Evolutionary conservation across 2,329 filamentous ascomycete genomes (phyloP).

Genomic region (Phyllosticta ampelicida): DNA sequence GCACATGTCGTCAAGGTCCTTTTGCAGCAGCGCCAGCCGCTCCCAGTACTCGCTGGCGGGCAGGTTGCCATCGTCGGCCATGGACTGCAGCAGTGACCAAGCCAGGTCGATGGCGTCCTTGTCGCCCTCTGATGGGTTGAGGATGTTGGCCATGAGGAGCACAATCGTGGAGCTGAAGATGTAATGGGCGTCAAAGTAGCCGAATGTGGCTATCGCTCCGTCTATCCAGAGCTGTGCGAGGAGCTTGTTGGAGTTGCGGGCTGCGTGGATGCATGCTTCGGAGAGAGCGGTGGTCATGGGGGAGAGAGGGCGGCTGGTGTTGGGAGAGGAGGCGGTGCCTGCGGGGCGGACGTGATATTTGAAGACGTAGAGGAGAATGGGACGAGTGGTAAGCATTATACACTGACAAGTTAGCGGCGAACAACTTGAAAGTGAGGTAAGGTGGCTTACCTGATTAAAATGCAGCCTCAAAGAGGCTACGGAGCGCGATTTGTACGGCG

Average conservation of each 20-base stretch:
- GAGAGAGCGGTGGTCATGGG: constrained; percentile 21
- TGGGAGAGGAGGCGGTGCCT: constrained; percentile 4
- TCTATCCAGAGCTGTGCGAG: constrained; percentile 19
- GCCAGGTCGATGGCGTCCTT: constrained; percentile 16
- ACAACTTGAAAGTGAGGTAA: not conserved
- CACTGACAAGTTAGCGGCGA: constrained; percentile 19
- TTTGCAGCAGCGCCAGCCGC: constrained; percentile 12
- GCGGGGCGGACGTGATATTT: constrained; percentile 14
- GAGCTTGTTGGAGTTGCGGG: constrained; percentile 16
- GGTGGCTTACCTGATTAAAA: constrained; percentile 9
- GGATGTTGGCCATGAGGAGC: constrained; percentile 17
- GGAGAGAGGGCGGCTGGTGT: constrained; percentile 15
- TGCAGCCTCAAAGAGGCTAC: constrained; percentile 7
- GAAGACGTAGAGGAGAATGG: constrained; percentile 30
- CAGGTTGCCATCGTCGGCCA: constrained; percentile 29
- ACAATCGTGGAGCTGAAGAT: constrained; percentile 18
- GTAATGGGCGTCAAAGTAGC: constrained; percentile 21
- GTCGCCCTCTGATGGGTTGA: constrained; percentile 16
- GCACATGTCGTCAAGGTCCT: constrained; percentile 10
- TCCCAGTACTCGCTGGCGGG: constrained; percentile 23
- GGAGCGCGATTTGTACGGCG: constrained; percentile 10
- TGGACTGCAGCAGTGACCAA: constrained; percentile 18
- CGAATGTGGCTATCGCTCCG: constrained; percentile 18
- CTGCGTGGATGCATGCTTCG: constrained; percentile 21
- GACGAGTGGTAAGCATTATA: constrained; percentile 29